These are phyloP conservation scores for Sporothrix mexicana DNA, from an alignment of 2,329 filamentous ascomycete genomes.

Conservation along the genomic window DNA sequence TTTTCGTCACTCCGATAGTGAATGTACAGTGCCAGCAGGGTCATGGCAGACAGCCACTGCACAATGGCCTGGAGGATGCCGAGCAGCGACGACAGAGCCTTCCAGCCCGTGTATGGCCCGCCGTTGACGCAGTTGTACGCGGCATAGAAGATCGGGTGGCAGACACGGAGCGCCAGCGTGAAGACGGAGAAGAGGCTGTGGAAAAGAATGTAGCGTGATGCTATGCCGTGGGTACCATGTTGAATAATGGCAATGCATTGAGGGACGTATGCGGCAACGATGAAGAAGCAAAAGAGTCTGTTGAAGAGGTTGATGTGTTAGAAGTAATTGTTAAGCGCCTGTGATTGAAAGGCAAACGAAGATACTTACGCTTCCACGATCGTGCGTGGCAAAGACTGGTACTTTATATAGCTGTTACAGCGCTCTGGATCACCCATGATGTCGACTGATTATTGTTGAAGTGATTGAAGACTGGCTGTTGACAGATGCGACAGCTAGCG, in stretches of 20 bases:
- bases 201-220: constrained; percentile 24
- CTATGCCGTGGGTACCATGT: neutral
- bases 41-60: neutral
- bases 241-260: neutral
- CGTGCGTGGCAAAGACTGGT: no score
- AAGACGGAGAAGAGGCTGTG: constrained; percentile 25
- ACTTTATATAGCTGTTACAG: no score
- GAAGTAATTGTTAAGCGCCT: neutral
- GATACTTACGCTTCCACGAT: no score
- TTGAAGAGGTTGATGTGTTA: neutral
- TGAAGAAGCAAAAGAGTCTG: neutral
- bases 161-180: constrained; percentile 25
- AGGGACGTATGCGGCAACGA: neutral
- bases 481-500: no score
- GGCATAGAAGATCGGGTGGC: constrained; percentile 22
- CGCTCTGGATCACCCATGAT: no score
- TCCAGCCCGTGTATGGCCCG: neutral
- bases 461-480: no score
- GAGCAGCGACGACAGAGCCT: neutral
- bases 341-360: neutral
- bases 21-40: neutral
- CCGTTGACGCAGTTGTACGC: constrained; percentile 4
- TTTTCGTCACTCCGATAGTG: neutral
- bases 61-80: neutral
- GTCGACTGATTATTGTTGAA: no score